Base-by-base conservation (phyloP, 164 flowering plant genomes). In the Houttuynia cordata region DNA sequence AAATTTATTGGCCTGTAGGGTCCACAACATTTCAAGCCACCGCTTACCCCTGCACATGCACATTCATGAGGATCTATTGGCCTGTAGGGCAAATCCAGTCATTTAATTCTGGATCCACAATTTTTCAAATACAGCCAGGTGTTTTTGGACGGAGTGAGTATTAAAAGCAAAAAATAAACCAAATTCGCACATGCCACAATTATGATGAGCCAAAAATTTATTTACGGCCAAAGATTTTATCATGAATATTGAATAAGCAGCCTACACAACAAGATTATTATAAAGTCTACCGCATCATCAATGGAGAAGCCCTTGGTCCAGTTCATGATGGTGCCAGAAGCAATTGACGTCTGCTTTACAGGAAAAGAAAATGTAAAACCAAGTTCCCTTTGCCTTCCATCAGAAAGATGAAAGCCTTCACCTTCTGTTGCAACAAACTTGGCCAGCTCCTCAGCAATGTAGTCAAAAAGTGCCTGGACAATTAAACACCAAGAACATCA, bases 281-380 rank as follows among this genome's bases (percentile, higher is more conserved):
- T 8, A 10, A 4, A 2, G 49, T 17, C 49, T 45, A 92, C 98
- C 74, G 86, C 68, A 24, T 87, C 98, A 59, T 83, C 91, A 53
- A 92, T 87, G 10, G 72, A 70, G 79, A 92, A 92, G 56, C 97
- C 98, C 65, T 92, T 92, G 24, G 98, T 84, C 98, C 98, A 92
- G 62, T 79, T 85, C 12, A 92, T 87, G 51, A 92, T 83, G 40
- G 77, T 72, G 19, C 98, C 98, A 19, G 96, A 84, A 51, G 87
- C 53, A 37, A 92, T 78, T 53, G 97, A 89, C 42, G 69, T 47
- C 64, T 92, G 98, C 63, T 72, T 81, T 56, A 92, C 89, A 24
- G 98, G 98, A 64, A 92, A 92, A n/a, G 98, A 92, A 75, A 92
- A 92, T 53, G 98, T 92, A 71, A 92, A 92, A 51, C 98, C 98